These are phyloP conservation scores for Dissophora globulifera DNA, from an alignment of 192 early-diverging fungal species.

Conservation along the genomic window DNA sequence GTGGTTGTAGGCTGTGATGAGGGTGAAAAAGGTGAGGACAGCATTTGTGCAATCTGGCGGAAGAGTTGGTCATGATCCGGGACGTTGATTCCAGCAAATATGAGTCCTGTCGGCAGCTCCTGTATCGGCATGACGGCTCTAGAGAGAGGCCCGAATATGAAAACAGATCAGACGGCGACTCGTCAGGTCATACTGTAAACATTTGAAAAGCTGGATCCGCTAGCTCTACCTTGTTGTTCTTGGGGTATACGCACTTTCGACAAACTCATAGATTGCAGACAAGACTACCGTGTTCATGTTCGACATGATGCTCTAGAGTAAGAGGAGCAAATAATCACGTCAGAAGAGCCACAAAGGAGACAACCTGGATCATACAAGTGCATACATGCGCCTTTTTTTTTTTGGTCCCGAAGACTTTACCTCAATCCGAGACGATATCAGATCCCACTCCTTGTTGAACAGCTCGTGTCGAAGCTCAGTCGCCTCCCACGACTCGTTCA, in stretches of 20 bases:
- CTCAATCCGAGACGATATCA: conserved; percentile 57
- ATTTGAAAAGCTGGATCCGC: no score
- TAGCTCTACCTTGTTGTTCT: conserved; percentile 15
- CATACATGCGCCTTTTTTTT: no score
- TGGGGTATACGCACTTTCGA: conserved; percentile 60
- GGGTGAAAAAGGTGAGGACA: conserved; percentile 38
- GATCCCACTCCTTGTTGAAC: conserved; percentile 66
- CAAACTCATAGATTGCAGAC: conserved; percentile 69
- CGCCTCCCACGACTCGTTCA: conserved; percentile 63
- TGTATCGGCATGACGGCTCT: conserved; percentile 63
- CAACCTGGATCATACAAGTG: no score
- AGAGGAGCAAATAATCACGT: background rate
- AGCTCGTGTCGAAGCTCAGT: conserved; percentile 59
- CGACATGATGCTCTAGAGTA: conserved; percentile 57
- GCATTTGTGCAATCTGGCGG: conserved; percentile 61
- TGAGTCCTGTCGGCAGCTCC: conserved; percentile 78
- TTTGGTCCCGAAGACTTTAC: conserved; percentile 47
- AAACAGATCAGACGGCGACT: no score
- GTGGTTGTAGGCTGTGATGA: background rate
- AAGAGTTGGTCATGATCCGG: conserved; percentile 82
- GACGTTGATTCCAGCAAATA: conserved; percentile 78
- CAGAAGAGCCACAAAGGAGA: background rate
- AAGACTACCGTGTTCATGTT: conserved; percentile 69
- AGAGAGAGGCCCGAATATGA: background rate
- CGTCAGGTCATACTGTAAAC: no score